A percentile compares a stretch with the other conserved stretches of the same genome.
phyloP scores from a whole-genome alignment of 1,139 yeast genomes.

The Magnusiomyces sp. region DNA sequence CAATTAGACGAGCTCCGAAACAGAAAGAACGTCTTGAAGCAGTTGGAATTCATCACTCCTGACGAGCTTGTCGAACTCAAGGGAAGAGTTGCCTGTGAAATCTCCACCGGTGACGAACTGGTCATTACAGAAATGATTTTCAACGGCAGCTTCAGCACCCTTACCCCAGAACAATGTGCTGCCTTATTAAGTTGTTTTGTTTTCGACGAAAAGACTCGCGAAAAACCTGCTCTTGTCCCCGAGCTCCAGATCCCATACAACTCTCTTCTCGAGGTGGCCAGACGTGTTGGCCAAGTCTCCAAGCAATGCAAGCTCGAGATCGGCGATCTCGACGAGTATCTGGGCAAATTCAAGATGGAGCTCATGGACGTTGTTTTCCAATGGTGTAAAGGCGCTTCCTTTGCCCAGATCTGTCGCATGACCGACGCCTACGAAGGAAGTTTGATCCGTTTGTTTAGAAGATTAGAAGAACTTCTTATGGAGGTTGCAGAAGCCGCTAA shows the following conservation, averaged over 20 bases:
- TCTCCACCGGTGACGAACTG: slow-evolving; percentile 72
- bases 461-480: slow-evolving; percentile 85
- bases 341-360: slow-evolving; percentile 83
- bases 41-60: slow-evolving; percentile 77
- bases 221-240: slow-evolving; percentile 73
- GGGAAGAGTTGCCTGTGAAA: slow-evolving; percentile 95
- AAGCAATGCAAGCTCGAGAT: slow-evolving; percentile 85
- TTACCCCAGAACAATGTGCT: slow-evolving; percentile 85
- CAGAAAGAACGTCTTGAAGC: slow-evolving; percentile 39
- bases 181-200: slow-evolving; percentile 90
- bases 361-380: slow-evolving; percentile 94
- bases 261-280: slow-evolving; percentile 81
- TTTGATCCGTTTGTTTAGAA: slow-evolving; percentile 83
- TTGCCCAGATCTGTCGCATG: slow-evolving; percentile 96
- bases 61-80: slow-evolving; percentile 73
- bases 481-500: slow-evolving; percentile 88
- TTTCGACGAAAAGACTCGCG: slow-evolving; percentile 92
- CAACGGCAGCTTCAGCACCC: slow-evolving; percentile 87
- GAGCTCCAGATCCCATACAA: slow-evolving; percentile 86
- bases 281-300: slow-evolving; percentile 77
- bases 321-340: slow-evolving; percentile 73
- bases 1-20: slow-evolving; percentile 73
- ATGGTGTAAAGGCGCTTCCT: slow-evolving; percentile 95
- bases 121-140: slow-evolving; percentile 58
- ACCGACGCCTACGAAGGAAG: slow-evolving; percentile 98